Evolutionary conservation across 371 early-diverging fungal species (phyloP), one percentile per base, ranked within the genome.

Genomic region (Synchytrium microbalum): DNA sequence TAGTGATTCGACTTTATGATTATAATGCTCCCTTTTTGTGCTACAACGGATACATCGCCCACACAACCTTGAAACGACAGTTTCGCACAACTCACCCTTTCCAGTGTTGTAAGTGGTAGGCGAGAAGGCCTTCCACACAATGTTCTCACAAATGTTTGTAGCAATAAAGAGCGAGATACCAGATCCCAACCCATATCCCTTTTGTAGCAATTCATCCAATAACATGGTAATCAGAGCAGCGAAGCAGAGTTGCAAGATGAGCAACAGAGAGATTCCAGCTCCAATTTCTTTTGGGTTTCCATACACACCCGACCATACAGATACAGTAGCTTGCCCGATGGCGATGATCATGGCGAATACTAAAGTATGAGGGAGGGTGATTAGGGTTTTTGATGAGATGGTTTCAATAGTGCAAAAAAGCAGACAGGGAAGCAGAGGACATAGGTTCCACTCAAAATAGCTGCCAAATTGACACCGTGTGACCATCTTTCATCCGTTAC

Each of bases 141-240:
- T 95, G 67, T 85, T 95, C 82, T 99, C 99, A 78, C 99, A 99
- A 68, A 99, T 93, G 80, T 98, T 99, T 68, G 99, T 93, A 60
- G 99, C 99, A 80, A 99, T 98, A 75, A 99, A 99, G 68, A 99
- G 84, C 67, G 96, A 96, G 72, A 99, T 98, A 68, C 99, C 99
- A 32, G 99, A 98, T 30, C 99, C 99, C 62, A 99, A 84, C 69
- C 99, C 99, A 72, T 99, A 99, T n/a, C 99, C 99, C 85, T 99
- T 99, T 81, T 99, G 99, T 65, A 99, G 85, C 68, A 99, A 86
- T 84, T 99, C 99, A 78, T 99, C 99, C 67, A 99, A 84, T 23
- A 99, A 81, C 78, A 99, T 92, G 65, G 95, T 93, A 66, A 99
- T 92, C 46, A 97, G 74, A 59, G 99, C 99, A 52, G 99, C 95